Evolutionary conservation across 495 filamentous ascomycete genomes (phyloP).

Genomic region (Podospora fimiseda): DNA sequence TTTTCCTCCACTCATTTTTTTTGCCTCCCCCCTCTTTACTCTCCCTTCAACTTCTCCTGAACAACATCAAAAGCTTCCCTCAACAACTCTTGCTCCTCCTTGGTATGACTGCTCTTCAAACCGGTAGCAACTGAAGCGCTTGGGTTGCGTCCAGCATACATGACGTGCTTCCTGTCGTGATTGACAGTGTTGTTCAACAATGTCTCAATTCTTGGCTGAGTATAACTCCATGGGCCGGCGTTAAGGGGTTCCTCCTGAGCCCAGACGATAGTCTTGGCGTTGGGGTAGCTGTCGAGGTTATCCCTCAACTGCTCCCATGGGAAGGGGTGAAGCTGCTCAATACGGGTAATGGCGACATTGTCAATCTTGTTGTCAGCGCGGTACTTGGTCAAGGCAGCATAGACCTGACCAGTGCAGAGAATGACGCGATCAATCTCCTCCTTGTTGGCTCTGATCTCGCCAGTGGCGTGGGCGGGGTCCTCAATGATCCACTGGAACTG

Average conservation of each 20-base stretch:
- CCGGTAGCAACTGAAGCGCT: constrained; percentile 91
- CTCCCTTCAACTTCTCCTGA: constrained; percentile 66
- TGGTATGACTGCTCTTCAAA: constrained; percentile 77
- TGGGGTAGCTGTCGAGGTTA: constrained; percentile 92
- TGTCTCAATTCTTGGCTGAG: constrained; percentile 93
- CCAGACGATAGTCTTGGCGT: constrained; percentile 95
- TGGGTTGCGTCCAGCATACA: constrained; percentile 90
- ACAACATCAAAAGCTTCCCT: constrained; percentile 59
- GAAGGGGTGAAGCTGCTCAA: constrained; percentile 98
- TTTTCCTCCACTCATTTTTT: not conserved
- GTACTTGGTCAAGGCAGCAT: constrained; percentile 82
- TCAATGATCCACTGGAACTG: constrained; percentile 96
- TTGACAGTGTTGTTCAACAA: constrained; percentile 83
- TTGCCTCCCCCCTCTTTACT: constrained; percentile 35
- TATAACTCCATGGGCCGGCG: constrained; percentile 90
- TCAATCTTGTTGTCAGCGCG: constrained; percentile 76
- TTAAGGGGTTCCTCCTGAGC: constrained; percentile 96
- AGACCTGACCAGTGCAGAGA: constrained; percentile 92
- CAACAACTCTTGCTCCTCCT: constrained; percentile 90
- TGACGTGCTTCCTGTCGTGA: constrained; percentile 88
- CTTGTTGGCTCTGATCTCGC: constrained; percentile 66
- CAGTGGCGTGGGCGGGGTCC: constrained; percentile 71
- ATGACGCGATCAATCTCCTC: constrained; percentile 91
- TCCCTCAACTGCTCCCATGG: constrained; percentile 94
- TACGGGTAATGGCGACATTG: constrained; percentile 84